Percentiles rank a stretch among this genome's conserved stretches.
These are phyloP conservation scores for Golovinomyces cichoracearum DNA, from an alignment of 2,329 filamentous ascomycete genomes.

Conservation along the genomic window DNA sequence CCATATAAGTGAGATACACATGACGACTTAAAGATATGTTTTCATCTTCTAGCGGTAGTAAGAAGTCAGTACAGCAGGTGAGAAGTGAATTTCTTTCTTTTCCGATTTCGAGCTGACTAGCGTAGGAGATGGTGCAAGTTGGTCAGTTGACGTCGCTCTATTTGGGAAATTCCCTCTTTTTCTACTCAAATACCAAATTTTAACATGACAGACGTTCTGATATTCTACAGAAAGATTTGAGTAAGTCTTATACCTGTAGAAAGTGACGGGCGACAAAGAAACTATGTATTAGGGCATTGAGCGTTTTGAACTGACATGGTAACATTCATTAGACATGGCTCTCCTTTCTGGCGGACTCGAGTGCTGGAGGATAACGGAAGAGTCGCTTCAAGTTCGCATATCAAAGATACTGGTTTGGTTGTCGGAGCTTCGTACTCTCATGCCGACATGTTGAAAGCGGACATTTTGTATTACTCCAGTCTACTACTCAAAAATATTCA, in stretches of 20 bases:
- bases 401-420: constrained; percentile 43
- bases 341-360: constrained; percentile 61
- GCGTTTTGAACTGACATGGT: constrained; percentile 6
- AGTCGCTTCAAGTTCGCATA: constrained; percentile 25
- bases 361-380: constrained; percentile 29
- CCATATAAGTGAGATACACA: not conserved
- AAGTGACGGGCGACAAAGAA: no score
- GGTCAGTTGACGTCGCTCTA: constrained; percentile 36
- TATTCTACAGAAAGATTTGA: constrained; percentile 30
- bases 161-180: not conserved
- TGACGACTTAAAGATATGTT: constrained; percentile 23
- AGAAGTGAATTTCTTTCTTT: constrained; percentile 10
- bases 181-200: not conserved
- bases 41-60: constrained; percentile 35
- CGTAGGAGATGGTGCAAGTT: constrained; percentile 98
- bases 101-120: not conserved
- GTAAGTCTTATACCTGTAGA: constrained; percentile 20
- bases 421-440: constrained; percentile 92
- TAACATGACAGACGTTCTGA: not conserved
- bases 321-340: constrained; percentile 36
- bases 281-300: no score
- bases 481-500: not conserved
- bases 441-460: constrained; percentile 76
- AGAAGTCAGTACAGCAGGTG: constrained; percentile 50
- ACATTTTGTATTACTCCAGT: constrained; percentile 35